These are phyloP conservation scores for Teratosphaeriaceae sp. DNA, from an alignment of 2,329 filamentous ascomycete species.

Conservation along the genomic window DNA sequence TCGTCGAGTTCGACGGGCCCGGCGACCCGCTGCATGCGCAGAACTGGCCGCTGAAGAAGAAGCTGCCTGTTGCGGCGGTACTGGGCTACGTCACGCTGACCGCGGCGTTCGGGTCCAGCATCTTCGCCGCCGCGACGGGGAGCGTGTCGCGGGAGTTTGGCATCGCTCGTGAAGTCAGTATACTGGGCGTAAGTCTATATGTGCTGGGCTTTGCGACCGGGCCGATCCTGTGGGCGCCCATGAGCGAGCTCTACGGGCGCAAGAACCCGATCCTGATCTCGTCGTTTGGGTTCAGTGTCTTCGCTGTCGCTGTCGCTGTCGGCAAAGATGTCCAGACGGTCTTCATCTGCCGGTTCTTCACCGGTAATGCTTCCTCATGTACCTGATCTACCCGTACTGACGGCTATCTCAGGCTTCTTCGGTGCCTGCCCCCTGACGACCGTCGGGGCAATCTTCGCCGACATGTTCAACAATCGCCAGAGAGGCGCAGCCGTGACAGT, in stretches of 20 bases:
- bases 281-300: slow-evolving; percentile 37
- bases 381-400: background rate
- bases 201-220: slow-evolving; percentile 35
- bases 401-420: slow-evolving; percentile 33
- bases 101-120: slow-evolving; percentile 56
- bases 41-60: slow-evolving; percentile 84
- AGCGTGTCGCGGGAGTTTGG: slow-evolving; percentile 37
- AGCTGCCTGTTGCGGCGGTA: slow-evolving; percentile 57
- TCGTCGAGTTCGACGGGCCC: slow-evolving; percentile 75
- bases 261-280: slow-evolving; percentile 38
- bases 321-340: slow-evolving; percentile 33
- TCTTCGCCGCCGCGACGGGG: slow-evolving; percentile 42
- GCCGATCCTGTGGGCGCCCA: slow-evolving; percentile 29
- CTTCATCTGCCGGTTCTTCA: slow-evolving; percentile 37
- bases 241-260: slow-evolving; percentile 41
- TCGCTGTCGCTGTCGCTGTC: slow-evolving; percentile 41
- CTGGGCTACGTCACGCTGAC: slow-evolving; percentile 68
- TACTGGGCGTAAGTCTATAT: slow-evolving; percentile 41
- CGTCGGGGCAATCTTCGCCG: slow-evolving; percentile 38
- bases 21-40: slow-evolving; percentile 79
- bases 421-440: slow-evolving; percentile 39
- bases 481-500: slow-evolving; percentile 33
- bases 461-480: slow-evolving; percentile 34
- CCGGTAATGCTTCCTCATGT: background rate
- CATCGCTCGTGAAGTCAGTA: slow-evolving; percentile 38